Percentiles rank a stretch among this genome's conserved stretches.
Conservation (phyloP, 164 flowering plant species). For the Litsea cubeba region DNA sequence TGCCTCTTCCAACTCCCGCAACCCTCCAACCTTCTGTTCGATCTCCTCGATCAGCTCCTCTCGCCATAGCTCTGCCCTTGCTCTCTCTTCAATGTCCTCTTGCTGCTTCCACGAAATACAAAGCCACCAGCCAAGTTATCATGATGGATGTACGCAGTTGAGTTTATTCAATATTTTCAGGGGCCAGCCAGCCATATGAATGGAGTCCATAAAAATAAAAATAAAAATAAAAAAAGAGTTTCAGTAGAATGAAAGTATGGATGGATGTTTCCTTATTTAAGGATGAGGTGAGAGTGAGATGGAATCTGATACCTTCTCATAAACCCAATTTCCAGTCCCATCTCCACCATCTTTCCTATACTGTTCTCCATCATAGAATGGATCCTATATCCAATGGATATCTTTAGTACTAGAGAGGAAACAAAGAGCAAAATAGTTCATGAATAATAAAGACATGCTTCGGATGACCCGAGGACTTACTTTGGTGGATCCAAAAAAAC, state of each 20-base stretch:
- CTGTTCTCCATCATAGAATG: constrained; percentile 71
- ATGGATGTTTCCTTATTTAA: too few species aligned
- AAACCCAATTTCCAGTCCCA: constrained; percentile 86
- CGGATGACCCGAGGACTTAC: constrained; percentile 27
- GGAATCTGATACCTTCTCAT: constrained; percentile 61
- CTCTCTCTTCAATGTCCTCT: constrained; percentile 72
- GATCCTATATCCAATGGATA: constrained; percentile 43
- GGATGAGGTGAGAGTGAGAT: background rate
- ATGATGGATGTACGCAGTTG: too few species aligned
- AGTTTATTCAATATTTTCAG: too few species aligned
- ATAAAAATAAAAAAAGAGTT: too few species aligned
- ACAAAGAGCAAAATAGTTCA: background rate
- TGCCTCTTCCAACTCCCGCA: constrained; percentile 74
- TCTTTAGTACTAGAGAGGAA: background rate
- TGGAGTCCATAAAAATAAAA: too few species aligned
- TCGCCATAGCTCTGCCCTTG: constrained; percentile 72
- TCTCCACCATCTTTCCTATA: constrained; percentile 94
- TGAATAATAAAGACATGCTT: background rate
- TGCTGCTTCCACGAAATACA: constrained; percentile 42
- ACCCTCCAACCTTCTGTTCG: constrained; percentile 79
- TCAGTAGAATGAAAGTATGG: too few species aligned
- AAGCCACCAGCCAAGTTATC: background rate
- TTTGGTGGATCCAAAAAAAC: constrained; percentile 81
- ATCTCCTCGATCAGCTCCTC: constrained; percentile 90
- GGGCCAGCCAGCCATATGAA: too few species aligned